Evolutionary conservation across 2,329 filamentous ascomycete species (phyloP).

Genomic region (Aspergillus latus): DNA sequence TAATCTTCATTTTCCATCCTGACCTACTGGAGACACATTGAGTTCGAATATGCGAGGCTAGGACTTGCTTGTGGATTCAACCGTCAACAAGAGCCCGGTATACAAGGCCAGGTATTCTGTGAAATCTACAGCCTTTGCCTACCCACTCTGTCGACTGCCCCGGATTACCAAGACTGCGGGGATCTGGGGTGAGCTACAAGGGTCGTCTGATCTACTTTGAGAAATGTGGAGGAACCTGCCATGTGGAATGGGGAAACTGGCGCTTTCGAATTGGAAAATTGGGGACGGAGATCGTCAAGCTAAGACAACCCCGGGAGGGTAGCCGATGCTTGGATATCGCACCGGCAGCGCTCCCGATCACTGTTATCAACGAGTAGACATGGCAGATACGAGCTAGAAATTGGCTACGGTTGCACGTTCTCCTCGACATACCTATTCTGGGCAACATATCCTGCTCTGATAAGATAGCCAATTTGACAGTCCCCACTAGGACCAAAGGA

Average conservation of each 20-base stretch:
- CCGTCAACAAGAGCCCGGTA: no score
- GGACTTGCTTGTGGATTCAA: no score
- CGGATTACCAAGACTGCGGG: not conserved
- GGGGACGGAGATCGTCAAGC: not conserved
- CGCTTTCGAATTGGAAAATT: not conserved
- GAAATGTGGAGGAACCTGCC: not conserved
- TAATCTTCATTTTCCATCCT: no score
- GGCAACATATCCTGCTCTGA: not conserved
- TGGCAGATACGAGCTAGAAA: not conserved
- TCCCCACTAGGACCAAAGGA: not conserved
- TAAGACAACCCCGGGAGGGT: not conserved
- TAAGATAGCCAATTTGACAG: not conserved
- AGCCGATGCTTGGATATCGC: not conserved
- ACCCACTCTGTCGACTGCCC: constrained; percentile 22
- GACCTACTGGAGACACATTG: no score
- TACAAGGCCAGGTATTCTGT: no score
- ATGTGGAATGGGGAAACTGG: not conserved
- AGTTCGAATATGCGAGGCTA: no score
- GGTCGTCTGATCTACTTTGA: not conserved
- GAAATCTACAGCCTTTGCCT: no score
- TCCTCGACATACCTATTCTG: not conserved
- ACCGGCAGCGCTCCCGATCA: constrained; percentile 2
- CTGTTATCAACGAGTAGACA: not conserved
- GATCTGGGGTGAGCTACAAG: not conserved
- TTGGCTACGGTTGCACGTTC: not conserved